Percentiles rank a stretch among this genome's conserved stretches.
Evolutionary conservation across 1,284 basidiomycete genomes (phyloP).

Genomic region (Trichosporon ovoides): DNA sequence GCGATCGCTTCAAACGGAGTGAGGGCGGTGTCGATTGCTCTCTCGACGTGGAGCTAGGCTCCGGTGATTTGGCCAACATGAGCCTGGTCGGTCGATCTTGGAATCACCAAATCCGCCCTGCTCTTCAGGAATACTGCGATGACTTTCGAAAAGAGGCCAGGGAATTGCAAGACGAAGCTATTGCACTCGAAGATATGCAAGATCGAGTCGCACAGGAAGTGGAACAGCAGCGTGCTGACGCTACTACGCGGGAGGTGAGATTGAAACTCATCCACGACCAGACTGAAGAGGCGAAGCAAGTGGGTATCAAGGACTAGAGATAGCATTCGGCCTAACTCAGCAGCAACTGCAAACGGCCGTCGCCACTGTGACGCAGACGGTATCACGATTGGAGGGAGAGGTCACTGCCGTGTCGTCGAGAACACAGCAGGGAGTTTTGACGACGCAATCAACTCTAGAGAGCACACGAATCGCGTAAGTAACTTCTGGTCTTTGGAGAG

Average conservation of each 20-base stretch:
- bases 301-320: slow-evolving; percentile 52
- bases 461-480: slow-evolving; percentile 41
- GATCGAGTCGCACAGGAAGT: slow-evolving; percentile 56
- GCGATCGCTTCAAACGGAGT: not conserved
- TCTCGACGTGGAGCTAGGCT: slow-evolving; percentile 67
- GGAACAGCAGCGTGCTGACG: slow-evolving; percentile 58
- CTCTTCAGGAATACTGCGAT: slow-evolving; percentile 63
- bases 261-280: slow-evolving; percentile 54
- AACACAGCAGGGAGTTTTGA: slow-evolving; percentile 36
- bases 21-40: slow-evolving; percentile 56
- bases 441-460: slow-evolving; percentile 37
- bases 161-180: slow-evolving; percentile 64
- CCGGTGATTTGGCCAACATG: slow-evolving; percentile 61
- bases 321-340: not conserved
- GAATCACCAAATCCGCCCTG: slow-evolving; percentile 64
- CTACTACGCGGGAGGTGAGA: slow-evolving; percentile 58
- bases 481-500: no score
- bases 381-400: slow-evolving; percentile 37
- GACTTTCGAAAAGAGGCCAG: slow-evolving; percentile 61
- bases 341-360: slow-evolving; percentile 37
- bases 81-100: slow-evolving; percentile 60
- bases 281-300: slow-evolving; percentile 69
- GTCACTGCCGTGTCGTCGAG: slow-evolving; percentile 33
- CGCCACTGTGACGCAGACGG: slow-evolving; percentile 29
- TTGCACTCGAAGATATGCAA: slow-evolving; percentile 70